phyloP scores from a whole-genome alignment of 2,329 filamentous ascomycete genomes.

The Arthrobotrys pseudoclavata region DNA sequence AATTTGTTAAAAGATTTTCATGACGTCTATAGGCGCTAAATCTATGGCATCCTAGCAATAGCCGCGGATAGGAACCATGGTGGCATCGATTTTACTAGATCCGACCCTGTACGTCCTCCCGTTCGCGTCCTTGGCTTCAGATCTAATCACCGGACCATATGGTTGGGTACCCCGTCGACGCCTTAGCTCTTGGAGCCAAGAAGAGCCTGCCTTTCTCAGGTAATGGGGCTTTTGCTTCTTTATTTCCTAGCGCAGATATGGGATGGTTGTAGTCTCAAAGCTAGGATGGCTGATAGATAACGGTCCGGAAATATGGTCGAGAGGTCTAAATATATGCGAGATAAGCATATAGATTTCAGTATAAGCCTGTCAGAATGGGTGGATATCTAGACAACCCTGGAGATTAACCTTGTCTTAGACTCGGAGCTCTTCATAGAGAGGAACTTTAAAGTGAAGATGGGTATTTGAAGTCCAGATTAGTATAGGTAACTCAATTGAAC shows the following conservation, averaged over 20 bases:
- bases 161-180: constrained; percentile 2
- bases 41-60: neutral
- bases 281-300: constrained; percentile 9
- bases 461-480: neutral
- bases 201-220: constrained; percentile 3
- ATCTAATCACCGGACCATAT: constrained; percentile 5
- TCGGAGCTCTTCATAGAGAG: constrained; percentile 1
- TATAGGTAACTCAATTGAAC: neutral
- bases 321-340: neutral
- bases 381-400: neutral
- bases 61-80: constrained; percentile 14
- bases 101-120: constrained; percentile 1
- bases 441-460: neutral
- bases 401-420: constrained; percentile 14
- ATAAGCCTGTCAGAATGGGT: neutral
- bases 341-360: constrained; percentile 3
- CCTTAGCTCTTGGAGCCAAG: constrained; percentile 19
- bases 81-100: neutral
- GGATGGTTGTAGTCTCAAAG: neutral
- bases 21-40: constrained; percentile 13
- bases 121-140: constrained; percentile 3
- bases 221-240: constrained; percentile 6
- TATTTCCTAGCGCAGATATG: constrained; percentile 1
- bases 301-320: neutral
- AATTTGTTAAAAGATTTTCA: neutral